Base-by-base conservation (phyloP, 202 grass and related monocot genomes). In the Zizania palustris region DNA sequence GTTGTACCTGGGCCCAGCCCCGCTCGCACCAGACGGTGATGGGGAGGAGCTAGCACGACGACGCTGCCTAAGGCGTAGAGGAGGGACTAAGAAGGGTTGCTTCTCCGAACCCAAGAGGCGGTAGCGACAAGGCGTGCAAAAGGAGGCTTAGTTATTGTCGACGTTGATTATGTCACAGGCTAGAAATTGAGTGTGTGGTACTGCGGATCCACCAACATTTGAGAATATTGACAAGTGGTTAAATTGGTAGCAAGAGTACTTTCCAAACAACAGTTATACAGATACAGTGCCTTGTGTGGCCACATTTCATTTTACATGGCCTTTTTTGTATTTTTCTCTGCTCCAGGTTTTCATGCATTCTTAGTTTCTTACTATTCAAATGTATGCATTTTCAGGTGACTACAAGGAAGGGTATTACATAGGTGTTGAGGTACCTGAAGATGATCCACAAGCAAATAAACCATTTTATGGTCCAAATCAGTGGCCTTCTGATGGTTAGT, bases 381-480 rank as follows among this genome's bases (percentile, higher is more conserved):
- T 44, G 34, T 67, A 4, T 79, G 34, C 28, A 28, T 59, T 67
- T 66, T 77, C 72, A 98, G 95, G 95, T 84, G 95, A 95, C 72
- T 90, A 95, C 49, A 98, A 98, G 75, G 95, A 98, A 89, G 95
- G 89, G 66, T 98, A 98, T 76, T 92, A 92, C 54, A 94, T 98
- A 61, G 95, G 91, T 61, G 56, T 98, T 60, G 91, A 98, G 82
- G 80, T 95, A 71, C 89, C 89, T 66, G 83, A 78, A 86, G 85
- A 90, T 78, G 78, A 87, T 82, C 87, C 85, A 67, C 73, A 90
- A 83, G 87, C 87, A 88, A 83, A 88, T 48, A 92, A 62, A 78
- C 91, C 91, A 90, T 98, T 97, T 88, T 93, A 85, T 88, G 94
- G 91, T 73, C 87, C 94, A 84, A 97, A 97, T 84, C 85, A 92